Evolutionary conservation across 306 rosid genomes (phyloP).

Genomic region (Castanopsis chinensis): DNA sequence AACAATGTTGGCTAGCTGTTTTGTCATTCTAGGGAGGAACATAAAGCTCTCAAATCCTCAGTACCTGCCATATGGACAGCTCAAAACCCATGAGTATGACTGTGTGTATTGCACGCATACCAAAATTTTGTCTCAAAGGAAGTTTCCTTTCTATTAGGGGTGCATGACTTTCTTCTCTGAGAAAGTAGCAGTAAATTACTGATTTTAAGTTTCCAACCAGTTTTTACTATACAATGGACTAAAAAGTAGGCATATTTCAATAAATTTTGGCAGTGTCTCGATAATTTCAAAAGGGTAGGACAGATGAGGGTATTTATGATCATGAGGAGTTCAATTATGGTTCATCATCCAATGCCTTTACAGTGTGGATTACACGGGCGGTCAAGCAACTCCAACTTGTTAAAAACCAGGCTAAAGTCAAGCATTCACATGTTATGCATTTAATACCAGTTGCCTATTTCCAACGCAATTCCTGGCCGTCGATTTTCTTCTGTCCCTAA

Average conservation of each 20-base stretch:
- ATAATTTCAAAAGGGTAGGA: neutral
- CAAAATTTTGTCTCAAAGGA: neutral
- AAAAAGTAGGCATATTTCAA: neutral
- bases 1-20: neutral
- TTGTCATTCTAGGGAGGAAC: conserved; percentile 13
- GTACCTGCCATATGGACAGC: neutral
- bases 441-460: conserved; percentile 17
- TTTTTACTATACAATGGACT: neutral
- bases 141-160: neutral
- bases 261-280: neutral
- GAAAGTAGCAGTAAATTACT: too few species aligned
- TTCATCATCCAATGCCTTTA: neutral
- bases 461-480: conserved; percentile 11
- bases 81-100: neutral
- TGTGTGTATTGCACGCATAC: neutral
- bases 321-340: neutral
- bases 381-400: neutral
- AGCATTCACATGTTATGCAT: conserved; percentile 18
- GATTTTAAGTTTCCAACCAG: neutral
- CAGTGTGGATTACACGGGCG: neutral
- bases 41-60: neutral
- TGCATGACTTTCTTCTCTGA: too few species aligned
- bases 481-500: neutral
- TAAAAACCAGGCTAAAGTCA: neutral
- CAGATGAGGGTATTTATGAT: neutral